phyloP scores from a whole-genome alignment of 2,329 filamentous ascomycete species.

The Fusarium sp. region DNA sequence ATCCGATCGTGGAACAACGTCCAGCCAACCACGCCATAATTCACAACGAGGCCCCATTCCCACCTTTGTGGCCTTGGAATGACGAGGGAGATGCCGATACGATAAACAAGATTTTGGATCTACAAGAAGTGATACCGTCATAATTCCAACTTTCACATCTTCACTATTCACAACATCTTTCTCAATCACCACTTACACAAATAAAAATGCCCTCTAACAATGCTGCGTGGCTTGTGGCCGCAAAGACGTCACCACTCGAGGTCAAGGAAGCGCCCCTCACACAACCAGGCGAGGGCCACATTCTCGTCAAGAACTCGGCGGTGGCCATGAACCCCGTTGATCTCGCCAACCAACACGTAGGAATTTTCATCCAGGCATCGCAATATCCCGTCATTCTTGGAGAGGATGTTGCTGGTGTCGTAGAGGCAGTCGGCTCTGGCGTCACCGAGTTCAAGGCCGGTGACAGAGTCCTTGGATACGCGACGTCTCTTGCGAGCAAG shows the following conservation, averaged over 20 bases:
- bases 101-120: too few relatives aligned
- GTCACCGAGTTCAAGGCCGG: constrained; percentile 41
- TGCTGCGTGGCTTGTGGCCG: constrained; percentile 22
- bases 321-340: constrained; percentile 53
- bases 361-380: constrained; percentile 4
- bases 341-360: constrained; percentile 42
- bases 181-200: fast-evolving
- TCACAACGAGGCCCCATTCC: not conserved
- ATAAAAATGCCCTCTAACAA: constrained; percentile 28
- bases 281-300: constrained; percentile 11
- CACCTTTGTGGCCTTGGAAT: not conserved
- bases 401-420: constrained; percentile 52
- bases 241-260: constrained; percentile 33
- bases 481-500: constrained; percentile 52
- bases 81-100: not conserved
- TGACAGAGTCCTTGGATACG: constrained; percentile 43
- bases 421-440: constrained; percentile 50
- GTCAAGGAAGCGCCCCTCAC: constrained; percentile 32
- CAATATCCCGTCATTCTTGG: constrained; percentile 48
- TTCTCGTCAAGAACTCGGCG: constrained; percentile 50
- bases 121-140: not conserved
- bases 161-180: not conserved
- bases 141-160: not conserved
- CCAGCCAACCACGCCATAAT: constrained; percentile 17
- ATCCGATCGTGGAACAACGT: constrained; percentile 16